Base-by-base conservation (phyloP, 352 stramenopile genomes). In the Phytopythium ostracodes region DNA sequence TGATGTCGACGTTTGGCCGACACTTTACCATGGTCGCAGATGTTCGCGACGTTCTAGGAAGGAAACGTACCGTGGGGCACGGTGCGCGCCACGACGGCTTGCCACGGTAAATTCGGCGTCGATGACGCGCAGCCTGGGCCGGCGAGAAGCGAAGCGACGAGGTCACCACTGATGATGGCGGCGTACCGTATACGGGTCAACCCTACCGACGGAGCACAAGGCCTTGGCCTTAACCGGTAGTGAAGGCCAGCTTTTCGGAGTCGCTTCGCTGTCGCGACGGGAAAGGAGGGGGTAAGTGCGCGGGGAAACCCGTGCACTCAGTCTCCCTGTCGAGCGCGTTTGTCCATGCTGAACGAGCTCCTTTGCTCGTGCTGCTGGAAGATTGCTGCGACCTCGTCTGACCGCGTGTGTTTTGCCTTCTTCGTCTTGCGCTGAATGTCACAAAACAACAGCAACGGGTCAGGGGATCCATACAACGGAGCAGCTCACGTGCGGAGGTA, bases 401-500 rank as follows among this genome's bases (percentile, higher is more conserved):
- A 40, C 7, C 27, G 38, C 24, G 55, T 12, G 38, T 51, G 43
- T 10, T 51, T 60, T n/a, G 42, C 55, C 38, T 60, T 60, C 55
- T 60, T 60, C 12, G 36, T 52, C 55, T 60, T 60, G 55, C 55
- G 55, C 55, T 60, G 38, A 4, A 40, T 18, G 7, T 24, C n/a
- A 59, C 24, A 10, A 36, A 47, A 15, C 9, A 35, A 22, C 14
- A 47, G 12, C n/a, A 20, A 49, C 12, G n/a, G 9, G 20, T 59
- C n/a, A 56, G 35, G 22, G 2, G 47, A 29, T 58, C 4, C 22
- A 9, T 14, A 20, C 7, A 24, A 17, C 14, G 8, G 33, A 46
- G 10, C 15, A 20, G 15, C 1, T 24, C 27, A 4, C 8, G 2
- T 6, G 17, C 22, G n/a, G 6, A 27, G 18, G 9, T 18, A 29